Evolutionary conservation across 768 basidiomycete species (phyloP).

Genomic region (Psilocybe cubensis): DNA sequence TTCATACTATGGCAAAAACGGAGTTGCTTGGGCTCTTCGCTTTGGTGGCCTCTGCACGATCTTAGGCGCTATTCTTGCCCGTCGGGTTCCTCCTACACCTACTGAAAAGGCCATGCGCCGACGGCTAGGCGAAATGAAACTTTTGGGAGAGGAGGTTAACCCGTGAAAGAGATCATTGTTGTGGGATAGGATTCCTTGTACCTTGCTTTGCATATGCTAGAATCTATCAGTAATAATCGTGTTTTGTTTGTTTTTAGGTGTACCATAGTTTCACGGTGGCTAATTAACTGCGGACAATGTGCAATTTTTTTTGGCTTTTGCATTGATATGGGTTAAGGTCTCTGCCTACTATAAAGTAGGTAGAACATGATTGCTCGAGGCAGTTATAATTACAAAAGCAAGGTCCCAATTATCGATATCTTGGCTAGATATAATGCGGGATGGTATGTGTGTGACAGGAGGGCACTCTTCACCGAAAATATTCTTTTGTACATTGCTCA

Average conservation of each 20-base stretch:
- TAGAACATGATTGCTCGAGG: not conserved
- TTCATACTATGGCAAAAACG: conserved; percentile 81
- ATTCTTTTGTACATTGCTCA: conserved; percentile 19
- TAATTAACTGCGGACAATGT: conserved; percentile 8
- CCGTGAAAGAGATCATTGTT: conserved; percentile 35
- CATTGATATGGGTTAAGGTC: not conserved
- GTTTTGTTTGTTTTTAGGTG: conserved; percentile 1
- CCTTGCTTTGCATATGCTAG: conserved; percentile 1
- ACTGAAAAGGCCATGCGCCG: conserved; percentile 91
- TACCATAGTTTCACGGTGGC: conserved; percentile 4
- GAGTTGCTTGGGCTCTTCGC: conserved; percentile 92
- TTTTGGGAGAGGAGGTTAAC: conserved; percentile 64
- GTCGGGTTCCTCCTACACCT: conserved; percentile 85
- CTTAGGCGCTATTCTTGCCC: conserved; percentile 78
- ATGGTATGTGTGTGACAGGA: conserved; percentile 55
- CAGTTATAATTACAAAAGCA: conserved; percentile 47
- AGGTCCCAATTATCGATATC: conserved; percentile 55
- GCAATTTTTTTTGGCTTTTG: not conserved
- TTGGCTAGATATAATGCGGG: conserved; percentile 48
- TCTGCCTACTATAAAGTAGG: not conserved
- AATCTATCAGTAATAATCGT: conserved; percentile 4
- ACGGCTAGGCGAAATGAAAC: conserved; percentile 78
- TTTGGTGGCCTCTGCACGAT: conserved; percentile 90
- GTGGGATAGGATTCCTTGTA: not conserved
- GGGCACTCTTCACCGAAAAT: conserved; percentile 33